Conservation (phyloP, 495 filamentous ascomycete genomes). For the Podospora anserina region DNA sequence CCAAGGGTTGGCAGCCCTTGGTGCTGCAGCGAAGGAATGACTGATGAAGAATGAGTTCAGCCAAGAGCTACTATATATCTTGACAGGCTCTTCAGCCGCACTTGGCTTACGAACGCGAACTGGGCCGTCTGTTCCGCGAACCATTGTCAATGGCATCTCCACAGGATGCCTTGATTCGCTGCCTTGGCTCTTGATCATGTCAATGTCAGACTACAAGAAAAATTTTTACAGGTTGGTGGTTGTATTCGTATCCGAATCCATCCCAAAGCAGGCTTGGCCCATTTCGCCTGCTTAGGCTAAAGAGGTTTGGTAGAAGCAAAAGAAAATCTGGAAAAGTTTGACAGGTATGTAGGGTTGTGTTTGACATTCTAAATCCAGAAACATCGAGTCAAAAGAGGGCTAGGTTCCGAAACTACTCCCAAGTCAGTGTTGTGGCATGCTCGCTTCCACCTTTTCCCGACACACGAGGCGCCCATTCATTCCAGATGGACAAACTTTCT, state of each 20-base stretch:
- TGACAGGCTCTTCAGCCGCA: neutral
- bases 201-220: too few relatives aligned
- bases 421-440: conserved; percentile 9
- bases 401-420: conserved; percentile 13
- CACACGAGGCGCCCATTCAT: neutral
- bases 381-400: neutral
- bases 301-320: neutral
- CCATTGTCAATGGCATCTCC: too few relatives aligned
- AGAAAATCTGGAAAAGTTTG: neutral
- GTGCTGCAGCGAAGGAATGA: neutral
- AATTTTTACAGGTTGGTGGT: neutral
- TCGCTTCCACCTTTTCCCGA: neutral
- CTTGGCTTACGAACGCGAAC: too few relatives aligned
- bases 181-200: neutral
- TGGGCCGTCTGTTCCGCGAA: too few relatives aligned
- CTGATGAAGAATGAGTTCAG: neutral
- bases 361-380: conserved; percentile 12
- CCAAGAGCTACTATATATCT: neutral
- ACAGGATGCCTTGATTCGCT: neutral
- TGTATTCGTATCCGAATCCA: neutral
- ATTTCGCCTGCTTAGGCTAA: conserved; percentile 16
- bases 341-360: conserved; percentile 1
- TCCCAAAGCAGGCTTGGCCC: neutral
- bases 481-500: neutral
- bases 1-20: neutral